A percentile compares a stretch with the other conserved stretches of the same genome.
Evolutionary conservation across 345 rosid species (phyloP).

Genomic region (Limnanthes douglasii): DNA sequence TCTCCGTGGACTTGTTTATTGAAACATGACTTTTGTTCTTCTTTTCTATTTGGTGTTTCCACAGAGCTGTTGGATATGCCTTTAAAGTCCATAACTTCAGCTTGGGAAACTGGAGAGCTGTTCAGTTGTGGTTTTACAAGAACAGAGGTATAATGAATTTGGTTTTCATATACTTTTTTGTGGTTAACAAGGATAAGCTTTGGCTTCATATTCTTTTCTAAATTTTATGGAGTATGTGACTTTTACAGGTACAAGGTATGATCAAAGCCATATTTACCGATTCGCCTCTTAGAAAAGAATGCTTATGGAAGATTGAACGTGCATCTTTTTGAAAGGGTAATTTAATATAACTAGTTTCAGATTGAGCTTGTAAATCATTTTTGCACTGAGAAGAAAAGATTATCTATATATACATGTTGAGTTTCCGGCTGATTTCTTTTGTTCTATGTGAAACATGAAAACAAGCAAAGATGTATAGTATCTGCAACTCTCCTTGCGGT

Average conservation of each 20-base stretch:
- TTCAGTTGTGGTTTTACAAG: slow-evolving; percentile 48
- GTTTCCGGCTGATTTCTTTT: too few relatives aligned
- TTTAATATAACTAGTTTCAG: too few relatives aligned
- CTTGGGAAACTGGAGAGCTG: slow-evolving; percentile 87
- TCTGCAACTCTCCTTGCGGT: too few relatives aligned
- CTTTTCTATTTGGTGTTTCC: slow-evolving; percentile 6
- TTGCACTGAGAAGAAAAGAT: too few relatives aligned
- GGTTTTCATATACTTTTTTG: not conserved
- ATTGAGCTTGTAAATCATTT: too few relatives aligned
- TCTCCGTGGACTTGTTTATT: not conserved
- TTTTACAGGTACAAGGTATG: slow-evolving; percentile 59
- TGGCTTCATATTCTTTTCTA: not conserved
- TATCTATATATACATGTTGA: too few relatives aligned
- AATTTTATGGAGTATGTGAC: not conserved
- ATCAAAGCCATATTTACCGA: slow-evolving; percentile 79
- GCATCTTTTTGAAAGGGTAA: too few relatives aligned
- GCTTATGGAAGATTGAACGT: slow-evolving; percentile 69
- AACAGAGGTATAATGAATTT: slow-evolving; percentile 41
- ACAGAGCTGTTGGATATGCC: slow-evolving; percentile 95
- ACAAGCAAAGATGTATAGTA: too few relatives aligned
- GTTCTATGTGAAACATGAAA: too few relatives aligned
- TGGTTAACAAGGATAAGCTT: not conserved
- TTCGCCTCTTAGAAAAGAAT: slow-evolving; percentile 81
- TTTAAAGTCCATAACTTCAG: slow-evolving; percentile 52
- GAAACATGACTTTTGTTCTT: slow-evolving; percentile 1